Evolutionary conservation across 2,329 filamentous ascomycete species (phyloP).

Genomic region (Trichophyton rubrum): DNA sequence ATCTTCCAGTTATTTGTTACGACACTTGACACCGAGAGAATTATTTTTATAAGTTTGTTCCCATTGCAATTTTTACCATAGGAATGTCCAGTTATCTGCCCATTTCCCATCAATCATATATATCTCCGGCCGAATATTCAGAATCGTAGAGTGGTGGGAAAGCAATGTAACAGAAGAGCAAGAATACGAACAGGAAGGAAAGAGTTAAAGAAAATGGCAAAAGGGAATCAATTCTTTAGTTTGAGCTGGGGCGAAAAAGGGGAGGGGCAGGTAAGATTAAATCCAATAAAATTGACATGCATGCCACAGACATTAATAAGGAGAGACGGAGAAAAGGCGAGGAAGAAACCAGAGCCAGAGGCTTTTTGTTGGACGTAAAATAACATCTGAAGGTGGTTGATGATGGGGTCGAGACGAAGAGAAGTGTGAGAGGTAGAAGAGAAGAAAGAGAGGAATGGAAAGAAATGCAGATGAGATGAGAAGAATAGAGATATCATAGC

Average conservation of each 20-base stretch:
- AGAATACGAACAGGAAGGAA: background rate
- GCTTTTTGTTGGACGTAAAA: background rate
- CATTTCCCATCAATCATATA: background rate
- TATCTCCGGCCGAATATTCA: background rate
- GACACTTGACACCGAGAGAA: background rate
- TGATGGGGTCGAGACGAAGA: background rate
- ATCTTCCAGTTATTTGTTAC: background rate
- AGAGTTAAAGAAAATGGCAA: background rate
- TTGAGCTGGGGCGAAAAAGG: background rate
- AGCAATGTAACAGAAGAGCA: background rate
- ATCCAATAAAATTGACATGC: constrained; percentile 1
- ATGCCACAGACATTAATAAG: background rate
- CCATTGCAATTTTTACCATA: background rate
- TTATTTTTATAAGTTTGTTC: background rate
- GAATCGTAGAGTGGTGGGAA: background rate
- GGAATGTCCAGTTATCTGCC: background rate
- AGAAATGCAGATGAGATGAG: background rate
- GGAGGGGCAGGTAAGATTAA: background rate
- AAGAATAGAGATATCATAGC: background rate
- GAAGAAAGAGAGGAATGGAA: background rate
- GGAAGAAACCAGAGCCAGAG: background rate
- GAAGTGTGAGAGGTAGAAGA: background rate
- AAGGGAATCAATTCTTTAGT: background rate
- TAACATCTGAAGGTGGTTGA: constrained; percentile 1
- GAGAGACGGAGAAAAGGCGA: background rate